Base-by-base conservation (phyloP, 2,329 filamentous ascomycete species). In the Massarina eburnea region DNA sequence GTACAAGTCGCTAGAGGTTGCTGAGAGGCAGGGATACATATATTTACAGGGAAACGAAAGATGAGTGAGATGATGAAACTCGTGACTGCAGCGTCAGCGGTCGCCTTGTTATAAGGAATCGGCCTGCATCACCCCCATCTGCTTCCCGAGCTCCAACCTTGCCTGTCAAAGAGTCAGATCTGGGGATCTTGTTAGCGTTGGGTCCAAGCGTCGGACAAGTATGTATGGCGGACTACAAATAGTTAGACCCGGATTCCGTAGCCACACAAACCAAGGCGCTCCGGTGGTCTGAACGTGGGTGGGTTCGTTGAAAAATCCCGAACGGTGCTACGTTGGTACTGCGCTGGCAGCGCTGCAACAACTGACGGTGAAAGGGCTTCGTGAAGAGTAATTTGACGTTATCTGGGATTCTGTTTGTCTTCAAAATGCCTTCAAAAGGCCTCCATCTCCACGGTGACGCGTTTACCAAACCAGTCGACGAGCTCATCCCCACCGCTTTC, bases 401-500 rank as follows among this genome's bases (percentile, higher is more conserved):
- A 39, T 27, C 15, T 24, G 20, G 18, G 17, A 14, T 20, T 40
- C 20, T 14, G 8, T 33, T 10, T 19, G 18, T 15, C 9, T 27
- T 24, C 15, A 38, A 14, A 15, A 26, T 26, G 20, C 9, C n/a
- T 45, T 61, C 57, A 94, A 61, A 94, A 89, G 17, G 87, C 82
- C 55, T 88, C 85, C 52, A 89, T 83, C 59, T 88, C 85, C 46
- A 86, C 72, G 1, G 82, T 81, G 8, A 82, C 80, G n/a, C 83
- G 77, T 45, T 78, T 83, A 2, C 92, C 91, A 72, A 90, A 96
- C 91, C 91, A 96, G 20, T 80, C 78, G 1, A 82, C 83, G 44
- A 96, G 70, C 69, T 95, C 89, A 66, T 84, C 82, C 27, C 76
- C 76, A 17, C 70, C 76, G 35, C 75, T 77, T 14, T 73, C 70